Conservation (phyloP, 441 rosid genomes). For the Lepidium campestre region DNA sequence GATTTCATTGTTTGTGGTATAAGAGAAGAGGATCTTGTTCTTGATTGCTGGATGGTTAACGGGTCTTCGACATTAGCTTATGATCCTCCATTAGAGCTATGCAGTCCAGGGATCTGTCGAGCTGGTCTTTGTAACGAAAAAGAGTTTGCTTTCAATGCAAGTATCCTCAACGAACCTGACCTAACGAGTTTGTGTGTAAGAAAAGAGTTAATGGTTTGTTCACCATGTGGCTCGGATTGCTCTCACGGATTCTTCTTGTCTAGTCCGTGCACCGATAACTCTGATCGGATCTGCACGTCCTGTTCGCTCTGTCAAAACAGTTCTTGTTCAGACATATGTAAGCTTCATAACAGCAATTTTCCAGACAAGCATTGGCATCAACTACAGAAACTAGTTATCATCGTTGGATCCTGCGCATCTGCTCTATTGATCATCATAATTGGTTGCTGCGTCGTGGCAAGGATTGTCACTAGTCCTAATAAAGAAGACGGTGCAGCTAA, state of each 20-base stretch:
- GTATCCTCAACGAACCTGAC: conserved; percentile 66
- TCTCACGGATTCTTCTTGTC: conserved; percentile 76
- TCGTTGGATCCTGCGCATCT: conserved; percentile 39
- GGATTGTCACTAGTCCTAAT: conserved; percentile 19
- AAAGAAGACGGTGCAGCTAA: conserved; percentile 39
- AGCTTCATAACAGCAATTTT: conserved; percentile 34
- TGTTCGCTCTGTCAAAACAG: conserved; percentile 96
- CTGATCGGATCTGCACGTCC: conserved; percentile 70
- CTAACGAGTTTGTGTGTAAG: conserved; percentile 65
- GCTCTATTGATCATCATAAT: conserved; percentile 39
- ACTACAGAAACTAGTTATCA: conserved; percentile 31
- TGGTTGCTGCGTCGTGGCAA: conserved; percentile 47
- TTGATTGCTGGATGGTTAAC: conserved; percentile 70
- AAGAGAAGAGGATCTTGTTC: conserved; percentile 76
- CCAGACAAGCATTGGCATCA: conserved; percentile 49
- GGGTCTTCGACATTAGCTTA: conserved; percentile 40
- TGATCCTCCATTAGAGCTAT: conserved; percentile 77
- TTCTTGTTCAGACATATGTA: conserved; percentile 66
- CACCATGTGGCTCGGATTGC: conserved; percentile 73
- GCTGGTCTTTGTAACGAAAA: conserved; percentile 45
- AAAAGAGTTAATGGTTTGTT: conserved; percentile 61
- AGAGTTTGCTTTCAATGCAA: conserved; percentile 82
- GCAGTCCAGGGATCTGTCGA: conserved; percentile 79
- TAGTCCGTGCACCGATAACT: conserved; percentile 54
- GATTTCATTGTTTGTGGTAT: conserved; percentile 75